Conservation (phyloP, 106 monocot genomes). For the Cymbidium sinense region DNA sequence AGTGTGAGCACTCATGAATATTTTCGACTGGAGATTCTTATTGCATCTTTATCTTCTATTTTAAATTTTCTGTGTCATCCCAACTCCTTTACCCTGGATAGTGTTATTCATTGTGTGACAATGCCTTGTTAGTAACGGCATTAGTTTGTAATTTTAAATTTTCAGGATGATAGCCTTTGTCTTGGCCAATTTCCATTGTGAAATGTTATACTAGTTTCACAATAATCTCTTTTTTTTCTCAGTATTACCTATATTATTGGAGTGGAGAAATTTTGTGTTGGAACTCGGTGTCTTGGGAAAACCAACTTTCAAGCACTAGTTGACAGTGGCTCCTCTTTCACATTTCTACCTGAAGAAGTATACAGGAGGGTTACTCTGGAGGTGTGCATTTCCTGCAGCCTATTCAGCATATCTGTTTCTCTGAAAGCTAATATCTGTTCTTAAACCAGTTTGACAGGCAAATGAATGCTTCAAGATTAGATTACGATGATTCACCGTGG, state of each 20-base stretch:
- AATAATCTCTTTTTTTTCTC: conserved; percentile 9
- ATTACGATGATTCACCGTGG: conserved; percentile 42
- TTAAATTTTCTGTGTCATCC: neutral
- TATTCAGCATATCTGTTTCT: neutral
- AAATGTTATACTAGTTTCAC: neutral
- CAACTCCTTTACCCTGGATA: neutral
- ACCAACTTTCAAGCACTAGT: conserved; percentile 60
- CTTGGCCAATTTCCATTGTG: neutral
- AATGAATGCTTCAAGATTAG: conserved; percentile 60
- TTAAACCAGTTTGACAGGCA: conserved; percentile 67
- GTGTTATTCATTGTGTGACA: neutral
- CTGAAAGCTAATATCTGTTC: conserved; percentile 2
- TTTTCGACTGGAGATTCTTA: neutral
- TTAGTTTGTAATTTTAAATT: neutral
- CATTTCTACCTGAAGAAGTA: conserved; percentile 57
- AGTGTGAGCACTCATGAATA: neutral
- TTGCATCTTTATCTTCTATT: neutral
- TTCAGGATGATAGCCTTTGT: neutral
- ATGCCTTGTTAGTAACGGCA: neutral
- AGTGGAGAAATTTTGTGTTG: conserved; percentile 73
- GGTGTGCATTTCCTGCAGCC: conserved; percentile 35
- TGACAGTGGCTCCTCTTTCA: conserved; percentile 89
- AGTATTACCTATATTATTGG: conserved; percentile 69
- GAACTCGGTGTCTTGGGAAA: conserved; percentile 37
- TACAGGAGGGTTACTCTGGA: conserved; percentile 60